Conservation (phyloP, 345 rosid genomes). For the Aquilaria yunnanensis region DNA sequence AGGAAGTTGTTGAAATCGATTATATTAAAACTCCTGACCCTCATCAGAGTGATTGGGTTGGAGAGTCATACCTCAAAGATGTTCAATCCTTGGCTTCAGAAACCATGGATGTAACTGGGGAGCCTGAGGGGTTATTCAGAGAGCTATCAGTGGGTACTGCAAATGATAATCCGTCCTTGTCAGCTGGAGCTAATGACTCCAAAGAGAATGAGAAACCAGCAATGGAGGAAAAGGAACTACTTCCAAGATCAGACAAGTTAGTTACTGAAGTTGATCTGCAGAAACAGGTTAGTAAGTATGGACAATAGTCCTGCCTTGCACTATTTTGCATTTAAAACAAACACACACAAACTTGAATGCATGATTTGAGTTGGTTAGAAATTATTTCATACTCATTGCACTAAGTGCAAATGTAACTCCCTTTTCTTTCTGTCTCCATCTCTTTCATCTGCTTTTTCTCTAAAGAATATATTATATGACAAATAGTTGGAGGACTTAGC, state of each 20-base stretch:
- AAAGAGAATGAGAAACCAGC: slow-evolving; percentile 35
- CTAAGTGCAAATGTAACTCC: not conserved
- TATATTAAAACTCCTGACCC: slow-evolving; percentile 42
- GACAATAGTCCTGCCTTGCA: slow-evolving; percentile 5
- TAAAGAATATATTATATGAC: slow-evolving; percentile 7
- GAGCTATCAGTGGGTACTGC: slow-evolving; percentile 21
- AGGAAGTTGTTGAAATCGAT: slow-evolving; percentile 48
- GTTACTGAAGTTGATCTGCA: slow-evolving; percentile 34
- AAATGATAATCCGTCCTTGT: slow-evolving; percentile 26
- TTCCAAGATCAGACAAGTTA: slow-evolving; percentile 30
- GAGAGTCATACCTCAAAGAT: slow-evolving; percentile 20
- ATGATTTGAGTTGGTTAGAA: not conserved
- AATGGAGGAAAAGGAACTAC: slow-evolving; percentile 27
- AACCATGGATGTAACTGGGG: slow-evolving; percentile 9
- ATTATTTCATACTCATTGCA: slow-evolving; percentile 3
- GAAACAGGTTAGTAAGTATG: slow-evolving; percentile 47
- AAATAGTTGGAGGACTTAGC: not conserved
- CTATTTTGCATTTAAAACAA: slow-evolving; percentile 1
- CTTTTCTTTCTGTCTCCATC: not conserved
- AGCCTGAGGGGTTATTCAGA: slow-evolving; percentile 28
- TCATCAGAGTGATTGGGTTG: slow-evolving; percentile 28
- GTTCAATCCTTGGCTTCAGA: slow-evolving; percentile 19
- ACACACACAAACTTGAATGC: too few relatives aligned
- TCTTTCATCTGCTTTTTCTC: not conserved
- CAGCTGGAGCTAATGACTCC: slow-evolving; percentile 24